Conservation (phyloP, 116 monocot species). For the Posidonia oceanica region DNA sequence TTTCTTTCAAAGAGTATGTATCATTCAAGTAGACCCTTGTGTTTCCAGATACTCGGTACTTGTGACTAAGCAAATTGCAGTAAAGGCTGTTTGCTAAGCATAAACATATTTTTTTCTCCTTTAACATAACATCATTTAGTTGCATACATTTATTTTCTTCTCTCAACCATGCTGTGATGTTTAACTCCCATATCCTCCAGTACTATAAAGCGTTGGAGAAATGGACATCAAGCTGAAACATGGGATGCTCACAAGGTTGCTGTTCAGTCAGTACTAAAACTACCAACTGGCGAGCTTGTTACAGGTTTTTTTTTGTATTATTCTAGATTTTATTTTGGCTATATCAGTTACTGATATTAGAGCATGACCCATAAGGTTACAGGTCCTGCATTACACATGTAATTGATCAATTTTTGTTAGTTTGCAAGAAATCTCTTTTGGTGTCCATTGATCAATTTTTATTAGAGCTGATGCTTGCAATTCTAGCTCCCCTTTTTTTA, state of each 20-base stretch:
- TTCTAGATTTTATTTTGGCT: not conserved
- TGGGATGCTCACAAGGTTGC: conserved; percentile 93
- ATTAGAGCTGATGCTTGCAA: no score
- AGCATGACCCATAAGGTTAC: not conserved
- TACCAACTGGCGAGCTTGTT: conserved; percentile 70
- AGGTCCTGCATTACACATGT: no score
- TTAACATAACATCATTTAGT: not conserved
- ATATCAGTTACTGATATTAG: not conserved
- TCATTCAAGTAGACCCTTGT: no score
- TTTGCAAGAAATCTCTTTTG: no score
- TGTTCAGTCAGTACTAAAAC: conserved; percentile 60
- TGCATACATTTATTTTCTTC: not conserved
- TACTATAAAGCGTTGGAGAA: conserved; percentile 70
- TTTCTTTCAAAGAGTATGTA: no score
- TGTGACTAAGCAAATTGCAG: no score
- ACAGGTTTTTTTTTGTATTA: conserved; percentile 26
- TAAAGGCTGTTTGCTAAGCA: no score
- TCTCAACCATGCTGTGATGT: not conserved
- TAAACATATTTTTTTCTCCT: not conserved
- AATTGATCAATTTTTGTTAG: no score
- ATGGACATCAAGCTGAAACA: conserved; percentile 40
- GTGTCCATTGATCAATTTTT: no score
- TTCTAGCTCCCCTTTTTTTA: no score
- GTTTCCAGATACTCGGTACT: no score
- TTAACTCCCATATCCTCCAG: conserved; percentile 22